Conservation (phyloP, 441 rosid genomes). For the Populus hybrid region DNA sequence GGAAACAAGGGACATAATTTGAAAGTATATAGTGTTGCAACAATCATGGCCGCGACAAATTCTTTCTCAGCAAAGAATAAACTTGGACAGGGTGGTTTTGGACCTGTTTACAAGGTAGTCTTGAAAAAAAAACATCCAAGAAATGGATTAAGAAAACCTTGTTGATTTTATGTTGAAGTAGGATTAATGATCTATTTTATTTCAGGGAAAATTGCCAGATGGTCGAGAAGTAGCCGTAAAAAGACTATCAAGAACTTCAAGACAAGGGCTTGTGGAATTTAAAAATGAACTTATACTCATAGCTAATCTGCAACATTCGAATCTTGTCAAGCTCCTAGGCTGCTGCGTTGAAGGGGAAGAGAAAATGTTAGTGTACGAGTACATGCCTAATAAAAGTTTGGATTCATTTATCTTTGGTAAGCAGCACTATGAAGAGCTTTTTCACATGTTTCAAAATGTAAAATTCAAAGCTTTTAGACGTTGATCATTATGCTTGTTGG, state of each 20-base stretch:
- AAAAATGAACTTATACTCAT: constrained; percentile 47
- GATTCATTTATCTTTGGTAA: constrained; percentile 45
- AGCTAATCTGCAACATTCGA: constrained; percentile 44
- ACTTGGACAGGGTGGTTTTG: neutral
- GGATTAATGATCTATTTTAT: neutral
- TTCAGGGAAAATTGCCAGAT: constrained; percentile 49
- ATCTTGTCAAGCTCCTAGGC: constrained; percentile 45
- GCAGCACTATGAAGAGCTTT: too few relatives aligned
- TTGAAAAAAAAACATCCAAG: neutral
- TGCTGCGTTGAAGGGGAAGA: constrained; percentile 43
- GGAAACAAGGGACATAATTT: constrained; percentile 8
- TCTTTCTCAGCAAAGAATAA: neutral
- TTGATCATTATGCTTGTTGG: neutral
- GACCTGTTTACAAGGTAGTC: constrained; percentile 9
- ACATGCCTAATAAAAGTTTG: constrained; percentile 46
- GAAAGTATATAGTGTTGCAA: constrained; percentile 6
- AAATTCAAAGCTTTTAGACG: too few relatives aligned
- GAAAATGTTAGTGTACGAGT: constrained; percentile 47
- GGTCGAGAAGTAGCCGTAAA: constrained; percentile 48
- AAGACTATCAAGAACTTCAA: constrained; percentile 55
- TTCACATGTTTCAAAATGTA: too few relatives aligned
- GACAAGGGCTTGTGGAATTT: constrained; percentile 45
- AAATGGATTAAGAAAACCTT: neutral
- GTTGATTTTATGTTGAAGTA: neutral
- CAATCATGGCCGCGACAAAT: constrained; percentile 13